Evolutionary conservation across 148 eudicot genomes (phyloP).

Genomic region (Fagopyrum tataricum): DNA sequence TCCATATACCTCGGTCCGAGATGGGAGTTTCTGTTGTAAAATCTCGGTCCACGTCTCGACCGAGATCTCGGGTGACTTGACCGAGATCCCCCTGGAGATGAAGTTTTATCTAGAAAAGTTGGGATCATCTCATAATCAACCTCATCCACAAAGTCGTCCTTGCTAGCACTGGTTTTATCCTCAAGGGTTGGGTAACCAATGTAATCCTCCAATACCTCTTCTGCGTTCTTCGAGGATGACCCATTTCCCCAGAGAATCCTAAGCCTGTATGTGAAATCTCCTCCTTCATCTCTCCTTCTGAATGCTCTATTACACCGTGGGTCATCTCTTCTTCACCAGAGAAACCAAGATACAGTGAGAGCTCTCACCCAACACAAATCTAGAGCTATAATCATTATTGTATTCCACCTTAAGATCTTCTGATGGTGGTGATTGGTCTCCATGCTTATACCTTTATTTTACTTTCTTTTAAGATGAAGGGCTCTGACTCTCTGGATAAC

Average conservation of each 20-base stretch:
- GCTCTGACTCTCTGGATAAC: slow-evolving; percentile 23
- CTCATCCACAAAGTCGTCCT: slow-evolving; percentile 18
- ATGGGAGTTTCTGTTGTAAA: too few species aligned
- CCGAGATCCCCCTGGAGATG: slow-evolving; percentile 30
- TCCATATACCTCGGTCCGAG: too few species aligned
- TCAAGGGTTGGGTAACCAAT: slow-evolving; percentile 30
- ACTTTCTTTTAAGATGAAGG: slow-evolving; percentile 38
- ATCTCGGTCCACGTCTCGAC: too few species aligned
- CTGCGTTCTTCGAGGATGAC: slow-evolving; percentile 11
- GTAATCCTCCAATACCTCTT: slow-evolving; percentile 25
- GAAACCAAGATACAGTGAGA: slow-evolving; percentile 31
- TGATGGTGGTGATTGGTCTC: slow-evolving; percentile 35
- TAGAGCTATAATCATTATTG: slow-evolving; percentile 41
- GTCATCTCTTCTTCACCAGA: slow-evolving; percentile 23
- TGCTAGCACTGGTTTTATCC: slow-evolving; percentile 36
- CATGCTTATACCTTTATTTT: slow-evolving; percentile 43
- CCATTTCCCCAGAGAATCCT: slow-evolving; percentile 46
- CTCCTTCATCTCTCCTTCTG: slow-evolving; percentile 22
- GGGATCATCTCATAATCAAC: slow-evolving; percentile 23
- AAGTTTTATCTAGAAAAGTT: slow-evolving; percentile 25
- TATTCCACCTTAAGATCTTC: slow-evolving; percentile 34
- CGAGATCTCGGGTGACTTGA: too few species aligned
- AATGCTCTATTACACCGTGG: slow-evolving; percentile 17
- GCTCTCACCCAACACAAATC: slow-evolving; percentile 51
- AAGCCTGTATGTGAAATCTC: slow-evolving; percentile 47